phyloP scores from a whole-genome alignment of 352 stramenopile species.

The Blastocystis sp. region DNA sequence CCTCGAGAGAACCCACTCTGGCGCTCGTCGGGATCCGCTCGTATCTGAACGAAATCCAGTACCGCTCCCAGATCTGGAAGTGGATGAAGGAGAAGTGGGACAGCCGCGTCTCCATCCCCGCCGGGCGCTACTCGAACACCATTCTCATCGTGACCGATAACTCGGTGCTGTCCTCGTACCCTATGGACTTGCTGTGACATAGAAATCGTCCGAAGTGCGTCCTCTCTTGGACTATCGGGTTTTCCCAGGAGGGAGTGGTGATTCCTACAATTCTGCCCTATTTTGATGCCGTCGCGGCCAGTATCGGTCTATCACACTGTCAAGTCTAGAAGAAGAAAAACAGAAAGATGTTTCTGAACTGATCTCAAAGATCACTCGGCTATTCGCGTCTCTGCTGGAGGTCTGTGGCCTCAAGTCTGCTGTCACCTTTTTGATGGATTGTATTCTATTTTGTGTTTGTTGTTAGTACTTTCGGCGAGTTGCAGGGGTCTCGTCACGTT shows the following conservation, averaged over 20 bases:
- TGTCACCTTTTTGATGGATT: background rate
- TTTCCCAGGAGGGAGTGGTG: background rate
- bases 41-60: conserved; percentile 24
- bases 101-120: background rate
- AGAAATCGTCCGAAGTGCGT: background rate
- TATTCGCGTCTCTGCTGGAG: background rate
- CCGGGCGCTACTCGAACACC: background rate
- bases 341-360: background rate
- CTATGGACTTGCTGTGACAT: background rate
- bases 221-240: background rate
- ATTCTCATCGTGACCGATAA: background rate
- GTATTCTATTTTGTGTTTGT: background rate
- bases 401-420: background rate
- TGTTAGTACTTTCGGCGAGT: too few species aligned
- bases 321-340: background rate
- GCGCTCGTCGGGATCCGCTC: conserved; percentile 24
- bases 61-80: background rate
- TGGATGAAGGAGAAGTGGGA: conserved; percentile 46
- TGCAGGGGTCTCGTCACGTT: too few species aligned
- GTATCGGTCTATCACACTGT: background rate
- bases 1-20: background rate
- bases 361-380: background rate
- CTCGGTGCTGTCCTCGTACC: background rate
- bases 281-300: background rate
- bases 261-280: background rate